Base-by-base conservation (phyloP, 169 alveolate genomes). In the Eimeria necatrix region DNA sequence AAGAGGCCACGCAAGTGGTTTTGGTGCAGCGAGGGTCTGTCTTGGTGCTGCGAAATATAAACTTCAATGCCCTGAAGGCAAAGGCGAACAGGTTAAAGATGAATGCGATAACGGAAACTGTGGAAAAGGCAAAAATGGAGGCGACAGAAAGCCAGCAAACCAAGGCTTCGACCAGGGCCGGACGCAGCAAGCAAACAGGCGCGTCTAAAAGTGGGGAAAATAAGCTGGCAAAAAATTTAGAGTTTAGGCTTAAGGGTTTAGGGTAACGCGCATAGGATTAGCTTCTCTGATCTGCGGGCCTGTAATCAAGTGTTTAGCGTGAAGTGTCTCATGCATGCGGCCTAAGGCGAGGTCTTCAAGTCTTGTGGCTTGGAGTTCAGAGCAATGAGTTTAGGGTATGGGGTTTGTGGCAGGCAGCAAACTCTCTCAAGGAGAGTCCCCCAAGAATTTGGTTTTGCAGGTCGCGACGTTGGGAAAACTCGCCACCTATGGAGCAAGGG, bases 1-100 rank as follows among this genome's bases (percentile, higher is more conserved):
- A 86, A 41, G 93, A 86, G 83, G 93, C 93, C 26, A 64, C 22
- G 41, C 93, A 64, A 4, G 93, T 86, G 52, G 61, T 86, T 48
- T 48, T 86, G 49, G 93, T 86, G 83, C 60, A 84, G 78, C 32
- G 74, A 14, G 92, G 92, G 26, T 51, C 92, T 4, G 92, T 84
- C 41, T 59, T 84, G 74, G 92, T 70, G 14, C 92, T 84, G 76
- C 51, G 92, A 26, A 51, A 74, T 8, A 24, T 84, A 41, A 60
- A 60, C 2, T 0, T 32, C 3, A 32, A 32, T 32, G 0, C 41
- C 60, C 59, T 12, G 78, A 41, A 64, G 78, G 52, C 68, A 81
- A 52, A 7, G 18, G 14, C 73, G 51, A 81, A 12, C 71, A 51
- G 51, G 41, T 81, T 32, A 2, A 32, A 32, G 41, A 32, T 32